Conservation (phyloP, 208 protist genomes). For the Wallacemonas sp. region DNA sequence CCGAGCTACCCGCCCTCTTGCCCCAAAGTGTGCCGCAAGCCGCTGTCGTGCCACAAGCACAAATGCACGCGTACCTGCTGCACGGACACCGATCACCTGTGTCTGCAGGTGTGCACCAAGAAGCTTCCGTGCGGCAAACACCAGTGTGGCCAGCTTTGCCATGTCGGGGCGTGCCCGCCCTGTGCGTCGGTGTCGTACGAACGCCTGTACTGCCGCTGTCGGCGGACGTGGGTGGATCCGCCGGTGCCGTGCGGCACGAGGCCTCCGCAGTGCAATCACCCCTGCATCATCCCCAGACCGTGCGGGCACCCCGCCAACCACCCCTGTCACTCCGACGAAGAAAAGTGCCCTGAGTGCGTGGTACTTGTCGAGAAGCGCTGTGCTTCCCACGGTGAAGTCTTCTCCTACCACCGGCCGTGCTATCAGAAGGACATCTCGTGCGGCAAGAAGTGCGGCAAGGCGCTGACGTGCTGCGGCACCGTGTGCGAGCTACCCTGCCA, state of each 20-base stretch:
- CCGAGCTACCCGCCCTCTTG: conserved; percentile 58
- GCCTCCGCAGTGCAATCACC: conserved; percentile 75
- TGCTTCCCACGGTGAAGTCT: conserved; percentile 62
- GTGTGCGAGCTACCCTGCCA: conserved; percentile 74
- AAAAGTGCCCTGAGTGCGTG: conserved; percentile 72
- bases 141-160: conserved; percentile 80
- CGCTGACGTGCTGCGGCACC: conserved; percentile 68
- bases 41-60: conserved; percentile 86
- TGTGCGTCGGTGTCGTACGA: conserved; percentile 75
- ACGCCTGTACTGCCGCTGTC: conserved; percentile 86
- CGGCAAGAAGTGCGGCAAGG: conserved; percentile 73
- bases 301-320: conserved; percentile 90
- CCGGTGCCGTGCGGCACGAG: conserved; percentile 89
- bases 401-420: conserved; percentile 77
- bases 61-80: conserved; percentile 81
- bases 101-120: conserved; percentile 79
- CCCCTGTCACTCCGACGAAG: conserved; percentile 66
- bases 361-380: conserved; percentile 83
- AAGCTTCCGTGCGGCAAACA: conserved; percentile 81
- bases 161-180: conserved; percentile 71
- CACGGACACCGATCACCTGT: conserved; percentile 77
- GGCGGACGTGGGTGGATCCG: conserved; percentile 76
- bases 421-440: conserved; percentile 58
- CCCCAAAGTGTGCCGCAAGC: conserved; percentile 48
- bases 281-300: conserved; percentile 66